These are phyloP conservation scores for Triticum urartu DNA, from an alignment of 176 grass and related monocot species.

Conservation along the genomic window DNA sequence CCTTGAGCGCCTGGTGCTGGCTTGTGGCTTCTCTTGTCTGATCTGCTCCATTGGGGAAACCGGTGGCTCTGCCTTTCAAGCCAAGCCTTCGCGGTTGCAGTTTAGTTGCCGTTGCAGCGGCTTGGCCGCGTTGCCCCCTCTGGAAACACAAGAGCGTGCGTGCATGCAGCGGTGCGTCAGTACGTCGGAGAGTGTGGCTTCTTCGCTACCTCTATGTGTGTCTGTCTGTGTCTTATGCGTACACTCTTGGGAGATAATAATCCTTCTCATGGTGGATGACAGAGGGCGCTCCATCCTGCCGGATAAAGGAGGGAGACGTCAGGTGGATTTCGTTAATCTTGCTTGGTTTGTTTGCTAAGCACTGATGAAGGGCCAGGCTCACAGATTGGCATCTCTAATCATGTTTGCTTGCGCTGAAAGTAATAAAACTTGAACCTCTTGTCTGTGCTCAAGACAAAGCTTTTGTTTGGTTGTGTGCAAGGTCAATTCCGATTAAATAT, in stretches of 20 bases:
- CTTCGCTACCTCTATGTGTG: not conserved
- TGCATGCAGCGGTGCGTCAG: not conserved
- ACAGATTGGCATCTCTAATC: not conserved
- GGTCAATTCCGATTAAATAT: too few relatives aligned
- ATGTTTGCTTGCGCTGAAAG: not conserved
- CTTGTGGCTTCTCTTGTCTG: slow-evolving; percentile 21
- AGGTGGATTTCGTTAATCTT: not conserved
- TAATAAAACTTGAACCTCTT: too few relatives aligned
- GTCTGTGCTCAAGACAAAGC: too few relatives aligned
- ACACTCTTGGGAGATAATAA: slow-evolving; percentile 21
- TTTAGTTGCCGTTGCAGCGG: not conserved
- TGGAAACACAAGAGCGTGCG: too few relatives aligned
- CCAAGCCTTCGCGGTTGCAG: not conserved
- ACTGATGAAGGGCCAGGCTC: not conserved
- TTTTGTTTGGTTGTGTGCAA: too few relatives aligned
- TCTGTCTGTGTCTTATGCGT: not conserved
- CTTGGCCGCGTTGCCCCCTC: too few relatives aligned
- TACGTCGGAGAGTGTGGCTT: not conserved
- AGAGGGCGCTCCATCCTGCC: not conserved
- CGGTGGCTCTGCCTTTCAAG: slow-evolving; percentile 28
- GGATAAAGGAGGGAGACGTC: not conserved
- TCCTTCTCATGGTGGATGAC: not conserved
- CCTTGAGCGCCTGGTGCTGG: not conserved
- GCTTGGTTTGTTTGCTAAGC: not conserved
- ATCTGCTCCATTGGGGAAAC: not conserved